phyloP scores from a whole-genome alignment of 2,329 filamentous ascomycete species.

The Mycosphaerella sp. region DNA sequence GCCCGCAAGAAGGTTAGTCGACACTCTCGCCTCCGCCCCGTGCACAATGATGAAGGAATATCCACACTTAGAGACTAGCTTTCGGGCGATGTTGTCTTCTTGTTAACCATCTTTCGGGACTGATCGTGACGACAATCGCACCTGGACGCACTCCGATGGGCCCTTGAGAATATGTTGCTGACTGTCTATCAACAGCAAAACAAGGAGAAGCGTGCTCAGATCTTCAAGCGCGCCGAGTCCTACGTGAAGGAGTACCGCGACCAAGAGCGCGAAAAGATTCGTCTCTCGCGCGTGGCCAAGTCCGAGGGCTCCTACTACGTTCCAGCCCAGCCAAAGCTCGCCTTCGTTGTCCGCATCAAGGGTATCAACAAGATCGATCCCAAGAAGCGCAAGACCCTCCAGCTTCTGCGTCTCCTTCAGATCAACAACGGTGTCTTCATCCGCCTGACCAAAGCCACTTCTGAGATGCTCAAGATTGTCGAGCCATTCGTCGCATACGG shows the following conservation, averaged over 20 bases:
- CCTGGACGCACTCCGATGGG: slow-evolving; percentile 6
- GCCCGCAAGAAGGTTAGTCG: slow-evolving; percentile 78
- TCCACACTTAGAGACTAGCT: slow-evolving; percentile 82
- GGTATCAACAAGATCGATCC: slow-evolving; percentile 99
- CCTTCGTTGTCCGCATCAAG: slow-evolving; percentile 99
- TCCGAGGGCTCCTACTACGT: slow-evolving; percentile 90
- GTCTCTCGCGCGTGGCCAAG: slow-evolving; percentile 83
- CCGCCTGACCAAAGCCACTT: slow-evolving; percentile 93
- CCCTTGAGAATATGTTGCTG: slow-evolving; percentile 27
- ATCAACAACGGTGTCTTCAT: slow-evolving; percentile 99
- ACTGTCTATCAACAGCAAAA: slow-evolving; percentile 60
- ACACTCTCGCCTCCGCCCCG: slow-evolving; percentile 18
- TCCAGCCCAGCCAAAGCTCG: slow-evolving; percentile 88
- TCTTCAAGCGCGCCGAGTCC: slow-evolving; percentile 99
- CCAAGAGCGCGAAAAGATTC: slow-evolving; percentile 96
- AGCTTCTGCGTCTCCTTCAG: slow-evolving; percentile 98
- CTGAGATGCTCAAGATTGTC: slow-evolving; percentile 95
- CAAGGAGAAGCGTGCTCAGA: slow-evolving; percentile 97
- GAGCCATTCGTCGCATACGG: slow-evolving; percentile 99
- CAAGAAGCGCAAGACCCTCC: slow-evolving; percentile 99
- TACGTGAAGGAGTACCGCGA: slow-evolving; percentile 99
- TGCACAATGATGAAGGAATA: slow-evolving; percentile 67
- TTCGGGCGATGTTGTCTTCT: slow-evolving; percentile 88
- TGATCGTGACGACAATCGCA: slow-evolving; percentile 55
- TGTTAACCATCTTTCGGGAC: slow-evolving; percentile 99